Evolutionary conservation across 1,139 yeast genomes (phyloP).

Genomic region (Hyphopichia pseudoburtonii): DNA sequence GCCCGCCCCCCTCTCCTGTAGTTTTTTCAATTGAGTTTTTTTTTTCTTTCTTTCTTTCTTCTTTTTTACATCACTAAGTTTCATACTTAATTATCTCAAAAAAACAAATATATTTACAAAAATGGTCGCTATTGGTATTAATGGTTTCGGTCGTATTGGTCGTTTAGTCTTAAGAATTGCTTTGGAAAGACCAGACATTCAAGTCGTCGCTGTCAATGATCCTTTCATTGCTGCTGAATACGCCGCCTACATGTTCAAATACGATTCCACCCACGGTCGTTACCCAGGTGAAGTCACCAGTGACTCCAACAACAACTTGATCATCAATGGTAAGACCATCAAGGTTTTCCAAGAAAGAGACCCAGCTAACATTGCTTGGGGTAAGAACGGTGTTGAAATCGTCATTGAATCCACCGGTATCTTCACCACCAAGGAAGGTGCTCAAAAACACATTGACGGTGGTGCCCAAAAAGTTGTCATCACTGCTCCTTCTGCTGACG

Average conservation of each 20-base stretch:
- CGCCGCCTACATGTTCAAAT: conserved; percentile 87
- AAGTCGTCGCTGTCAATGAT: conserved; percentile 79
- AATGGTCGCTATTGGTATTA: conserved; percentile 60
- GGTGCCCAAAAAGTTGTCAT: conserved; percentile 90
- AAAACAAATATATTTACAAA: neutral
- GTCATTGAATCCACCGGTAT: conserved; percentile 90
- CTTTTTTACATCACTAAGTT: too few species aligned
- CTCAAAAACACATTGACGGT: conserved; percentile 75
- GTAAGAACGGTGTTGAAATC: conserved; percentile 70
- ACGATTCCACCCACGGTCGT: conserved; percentile 83
- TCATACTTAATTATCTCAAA: too few species aligned
- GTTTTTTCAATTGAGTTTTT: too few species aligned
- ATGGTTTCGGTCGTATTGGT: conserved; percentile 90
- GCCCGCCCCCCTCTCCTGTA: too few species aligned
- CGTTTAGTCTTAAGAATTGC: conserved; percentile 85
- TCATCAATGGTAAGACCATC: conserved; percentile 70
- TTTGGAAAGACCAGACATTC: conserved; percentile 64
- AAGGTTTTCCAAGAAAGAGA: conserved; percentile 73
- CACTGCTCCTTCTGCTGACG: conserved; percentile 86
- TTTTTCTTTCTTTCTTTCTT: too few species aligned
- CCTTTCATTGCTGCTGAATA: conserved; percentile 82
- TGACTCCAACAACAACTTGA: conserved; percentile 51
- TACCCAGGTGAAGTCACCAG: conserved; percentile 66
- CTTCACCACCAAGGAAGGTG: conserved; percentile 76
- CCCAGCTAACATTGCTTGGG: conserved; percentile 84